Evolutionary conservation across 1,139 yeast genomes (phyloP).

Genomic region (Taphrina populina): DNA sequence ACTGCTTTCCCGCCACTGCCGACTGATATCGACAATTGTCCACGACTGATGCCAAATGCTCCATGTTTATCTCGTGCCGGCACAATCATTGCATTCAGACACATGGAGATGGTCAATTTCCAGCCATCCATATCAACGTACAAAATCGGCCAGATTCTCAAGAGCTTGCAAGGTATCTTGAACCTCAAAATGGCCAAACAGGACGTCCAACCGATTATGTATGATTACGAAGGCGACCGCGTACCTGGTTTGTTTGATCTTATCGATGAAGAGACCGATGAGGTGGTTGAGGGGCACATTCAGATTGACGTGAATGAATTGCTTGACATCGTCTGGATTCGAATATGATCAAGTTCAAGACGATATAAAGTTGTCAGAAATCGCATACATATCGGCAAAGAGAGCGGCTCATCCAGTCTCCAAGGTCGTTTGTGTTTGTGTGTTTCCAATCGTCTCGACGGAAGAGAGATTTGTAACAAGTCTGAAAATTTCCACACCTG

Average conservation of each 20-base stretch:
- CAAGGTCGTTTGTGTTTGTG: not conserved
- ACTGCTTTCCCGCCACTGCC: slow-evolving; percentile 12
- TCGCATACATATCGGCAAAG: too few species aligned
- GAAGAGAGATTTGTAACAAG: not conserved
- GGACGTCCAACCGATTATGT: slow-evolving; percentile 18
- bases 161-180: not conserved
- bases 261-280: slow-evolving; percentile 12
- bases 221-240: slow-evolving; percentile 29
- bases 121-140: slow-evolving; percentile 11
- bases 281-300: slow-evolving; percentile 9
- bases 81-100: slow-evolving; percentile 19
- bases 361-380: too few species aligned
- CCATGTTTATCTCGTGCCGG: not conserved
- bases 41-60: not conserved
- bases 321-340: too few species aligned
- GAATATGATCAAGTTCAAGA: too few species aligned
- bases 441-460: not conserved
- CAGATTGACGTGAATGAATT: slow-evolving; percentile 2
- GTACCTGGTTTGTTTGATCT: slow-evolving; percentile 20
- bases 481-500: slow-evolving; percentile 7
- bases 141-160: slow-evolving; percentile 12
- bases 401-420: too few species aligned
- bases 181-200: slow-evolving; percentile 13
- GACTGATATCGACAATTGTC: not conserved
- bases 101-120: slow-evolving; percentile 25